Conservation (phyloP, 768 basidiomycete species). For the Lentinula raphanica region DNA sequence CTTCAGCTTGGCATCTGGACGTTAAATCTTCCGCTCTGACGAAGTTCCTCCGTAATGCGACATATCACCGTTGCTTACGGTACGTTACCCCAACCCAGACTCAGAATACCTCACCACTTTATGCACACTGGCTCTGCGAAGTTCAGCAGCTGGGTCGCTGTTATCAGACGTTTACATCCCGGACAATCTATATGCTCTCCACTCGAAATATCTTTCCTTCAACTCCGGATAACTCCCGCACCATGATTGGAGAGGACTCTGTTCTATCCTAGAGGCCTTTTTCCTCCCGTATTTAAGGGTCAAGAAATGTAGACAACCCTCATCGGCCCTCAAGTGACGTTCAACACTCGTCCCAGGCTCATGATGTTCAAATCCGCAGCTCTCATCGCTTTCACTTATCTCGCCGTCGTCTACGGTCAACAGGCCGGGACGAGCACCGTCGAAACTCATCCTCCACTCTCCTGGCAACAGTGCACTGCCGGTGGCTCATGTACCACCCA, state of each 20-base stretch:
- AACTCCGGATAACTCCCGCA: background rate
- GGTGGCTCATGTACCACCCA: conserved; percentile 28
- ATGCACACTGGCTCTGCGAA: background rate
- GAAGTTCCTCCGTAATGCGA: background rate
- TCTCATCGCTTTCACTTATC: conserved; percentile 22
- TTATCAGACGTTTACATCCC: background rate
- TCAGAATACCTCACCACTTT: background rate
- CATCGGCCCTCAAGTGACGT: background rate
- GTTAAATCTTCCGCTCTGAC: background rate
- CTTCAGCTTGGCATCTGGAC: background rate
- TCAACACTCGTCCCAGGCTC: background rate
- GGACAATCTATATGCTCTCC: conserved; percentile 1
- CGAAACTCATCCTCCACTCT: conserved; percentile 38
- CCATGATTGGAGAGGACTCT: background rate
- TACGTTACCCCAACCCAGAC: too few relatives aligned
- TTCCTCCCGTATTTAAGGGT: background rate
- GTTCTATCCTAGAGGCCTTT: background rate
- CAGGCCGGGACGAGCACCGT: conserved; percentile 36
- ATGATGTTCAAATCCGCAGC: conserved; percentile 20
- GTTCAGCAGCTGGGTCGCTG: too few relatives aligned
- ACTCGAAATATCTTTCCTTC: background rate
- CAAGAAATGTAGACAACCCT: background rate
- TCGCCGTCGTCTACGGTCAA: conserved; percentile 32
- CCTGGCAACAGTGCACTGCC: conserved; percentile 33
- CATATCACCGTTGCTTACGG: background rate